Evolutionary conservation across 1,139 yeast genomes (phyloP).

Genomic region (Candida gigantensis): DNA sequence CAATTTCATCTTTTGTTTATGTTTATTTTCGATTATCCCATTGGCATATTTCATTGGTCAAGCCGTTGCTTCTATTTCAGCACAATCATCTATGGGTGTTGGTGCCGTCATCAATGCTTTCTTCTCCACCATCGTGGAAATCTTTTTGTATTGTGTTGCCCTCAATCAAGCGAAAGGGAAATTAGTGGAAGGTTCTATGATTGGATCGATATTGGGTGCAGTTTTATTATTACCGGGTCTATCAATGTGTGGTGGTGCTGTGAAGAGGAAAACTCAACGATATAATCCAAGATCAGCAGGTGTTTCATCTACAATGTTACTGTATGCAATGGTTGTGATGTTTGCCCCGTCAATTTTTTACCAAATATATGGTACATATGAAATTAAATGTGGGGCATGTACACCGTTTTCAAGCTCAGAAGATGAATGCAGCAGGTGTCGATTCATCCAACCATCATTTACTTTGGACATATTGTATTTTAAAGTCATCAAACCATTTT

Average conservation of each 20-base stretch:
- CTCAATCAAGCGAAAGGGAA: slow-evolving; percentile 81
- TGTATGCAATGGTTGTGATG: slow-evolving; percentile 89
- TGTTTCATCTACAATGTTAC: slow-evolving; percentile 91
- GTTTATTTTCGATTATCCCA: slow-evolving; percentile 85
- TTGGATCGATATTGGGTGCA: slow-evolving; percentile 93
- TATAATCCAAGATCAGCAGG: slow-evolving; percentile 97
- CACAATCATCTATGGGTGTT: slow-evolving; percentile 98
- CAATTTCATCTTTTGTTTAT: slow-evolving; percentile 65
- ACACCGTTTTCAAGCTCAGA: slow-evolving; percentile 14
- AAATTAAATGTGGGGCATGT: slow-evolving; percentile 65
- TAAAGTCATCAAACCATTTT: slow-evolving; percentile 73
- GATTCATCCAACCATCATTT: slow-evolving; percentile 76
- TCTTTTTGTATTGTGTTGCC: slow-evolving; percentile 90
- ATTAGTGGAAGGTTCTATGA: slow-evolving; percentile 95
- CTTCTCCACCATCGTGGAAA: slow-evolving; percentile 93
- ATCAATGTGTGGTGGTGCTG: slow-evolving; percentile 97
- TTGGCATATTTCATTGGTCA: slow-evolving; percentile 97
- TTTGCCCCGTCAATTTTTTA: slow-evolving; percentile 91
- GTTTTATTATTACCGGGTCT: slow-evolving; percentile 88
- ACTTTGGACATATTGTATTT: slow-evolving; percentile 64
- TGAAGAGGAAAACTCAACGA: slow-evolving; percentile 86
- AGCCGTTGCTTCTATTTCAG: slow-evolving; percentile 97
- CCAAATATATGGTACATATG: slow-evolving; percentile 88
- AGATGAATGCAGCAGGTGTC: slow-evolving; percentile 67
- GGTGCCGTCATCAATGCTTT: slow-evolving; percentile 99